Conservation (phyloP, 2,329 filamentous ascomycete genomes). For the Gaeumannomyces sp. region DNA sequence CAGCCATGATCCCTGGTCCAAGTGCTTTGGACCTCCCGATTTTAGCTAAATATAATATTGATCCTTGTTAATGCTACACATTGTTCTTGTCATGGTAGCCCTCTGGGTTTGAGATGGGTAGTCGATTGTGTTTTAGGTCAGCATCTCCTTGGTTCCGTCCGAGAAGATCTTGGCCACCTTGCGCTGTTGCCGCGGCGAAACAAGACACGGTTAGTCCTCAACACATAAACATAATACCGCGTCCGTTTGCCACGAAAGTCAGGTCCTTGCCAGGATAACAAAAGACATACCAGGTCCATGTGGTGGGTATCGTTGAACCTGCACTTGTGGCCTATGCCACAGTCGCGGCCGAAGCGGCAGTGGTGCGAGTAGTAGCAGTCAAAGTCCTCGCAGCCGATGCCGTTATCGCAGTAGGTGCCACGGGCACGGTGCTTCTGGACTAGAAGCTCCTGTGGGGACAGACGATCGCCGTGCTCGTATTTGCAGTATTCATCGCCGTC, state of each 20-base stretch:
- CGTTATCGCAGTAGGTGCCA: slow-evolving; percentile 14
- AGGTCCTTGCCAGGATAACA: neutral
- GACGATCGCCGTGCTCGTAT: slow-evolving; percentile 18
- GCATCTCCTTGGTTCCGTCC: slow-evolving; percentile 7
- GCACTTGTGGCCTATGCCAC: slow-evolving; percentile 14
- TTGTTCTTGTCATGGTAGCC: neutral
- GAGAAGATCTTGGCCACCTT: slow-evolving; percentile 6
- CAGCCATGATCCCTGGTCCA: neutral
- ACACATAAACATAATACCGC: neutral
- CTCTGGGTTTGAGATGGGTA: neutral
- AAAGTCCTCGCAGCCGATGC: slow-evolving; percentile 15
- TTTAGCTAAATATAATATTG: neutral
- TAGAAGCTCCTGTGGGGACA: slow-evolving; percentile 14
- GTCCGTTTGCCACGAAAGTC: neutral
- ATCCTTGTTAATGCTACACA: neutral
- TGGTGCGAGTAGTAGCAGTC: slow-evolving; percentile 18
- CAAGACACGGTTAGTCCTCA: slow-evolving; percentile 4
- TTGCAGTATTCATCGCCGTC: slow-evolving; percentile 17
- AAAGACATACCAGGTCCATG: slow-evolving; percentile 16
- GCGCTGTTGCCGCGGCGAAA: slow-evolving; percentile 5
- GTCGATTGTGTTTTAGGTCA: slow-evolving; percentile 1
- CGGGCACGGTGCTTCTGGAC: slow-evolving; percentile 18
- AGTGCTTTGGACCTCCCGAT: neutral
- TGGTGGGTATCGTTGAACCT: slow-evolving; percentile 18
- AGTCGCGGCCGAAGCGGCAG: slow-evolving; percentile 18